Evolutionary conservation across 164 flowering plant genomes (phyloP).

Genomic region (Vitis amurensis): DNA sequence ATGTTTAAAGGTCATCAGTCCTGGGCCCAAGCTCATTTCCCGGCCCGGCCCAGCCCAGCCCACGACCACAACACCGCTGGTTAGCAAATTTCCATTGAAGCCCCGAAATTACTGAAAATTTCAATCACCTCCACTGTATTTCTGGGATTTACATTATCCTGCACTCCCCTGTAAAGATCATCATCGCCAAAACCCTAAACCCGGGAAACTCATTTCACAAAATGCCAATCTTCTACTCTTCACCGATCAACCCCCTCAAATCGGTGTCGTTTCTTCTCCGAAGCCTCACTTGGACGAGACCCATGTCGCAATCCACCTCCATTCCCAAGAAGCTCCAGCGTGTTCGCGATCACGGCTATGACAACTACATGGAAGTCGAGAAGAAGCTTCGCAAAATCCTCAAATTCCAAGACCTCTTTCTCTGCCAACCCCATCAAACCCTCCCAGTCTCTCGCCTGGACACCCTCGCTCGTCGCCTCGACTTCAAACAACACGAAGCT

Average conservation of each 20-base stretch:
- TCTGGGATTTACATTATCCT: too few species aligned
- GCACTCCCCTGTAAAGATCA: too few species aligned
- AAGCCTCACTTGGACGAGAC: slow-evolving; percentile 16
- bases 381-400: slow-evolving; percentile 72
- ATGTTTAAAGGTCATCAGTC: too few species aligned
- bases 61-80: too few species aligned
- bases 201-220: too few species aligned
- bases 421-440: slow-evolving; percentile 54
- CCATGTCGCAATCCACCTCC: slow-evolving; percentile 69
- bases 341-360: slow-evolving; percentile 83
- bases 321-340: slow-evolving; percentile 72
- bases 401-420: slow-evolving; percentile 73
- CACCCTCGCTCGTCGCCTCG: slow-evolving; percentile 67
- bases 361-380: slow-evolving; percentile 92
- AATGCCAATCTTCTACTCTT: too few species aligned
- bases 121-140: too few species aligned
- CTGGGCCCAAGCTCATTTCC: too few species aligned
- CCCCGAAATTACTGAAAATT: too few species aligned
- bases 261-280: not conserved
- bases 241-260: not conserved
- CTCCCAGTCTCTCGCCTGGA: slow-evolving; percentile 69
- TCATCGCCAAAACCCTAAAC: too few species aligned
- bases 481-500: slow-evolving; percentile 72
- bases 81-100: too few species aligned
- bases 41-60: too few species aligned